Conservation (phyloP, 2,329 filamentous ascomycete species). For the Fusarium irregulare region DNA sequence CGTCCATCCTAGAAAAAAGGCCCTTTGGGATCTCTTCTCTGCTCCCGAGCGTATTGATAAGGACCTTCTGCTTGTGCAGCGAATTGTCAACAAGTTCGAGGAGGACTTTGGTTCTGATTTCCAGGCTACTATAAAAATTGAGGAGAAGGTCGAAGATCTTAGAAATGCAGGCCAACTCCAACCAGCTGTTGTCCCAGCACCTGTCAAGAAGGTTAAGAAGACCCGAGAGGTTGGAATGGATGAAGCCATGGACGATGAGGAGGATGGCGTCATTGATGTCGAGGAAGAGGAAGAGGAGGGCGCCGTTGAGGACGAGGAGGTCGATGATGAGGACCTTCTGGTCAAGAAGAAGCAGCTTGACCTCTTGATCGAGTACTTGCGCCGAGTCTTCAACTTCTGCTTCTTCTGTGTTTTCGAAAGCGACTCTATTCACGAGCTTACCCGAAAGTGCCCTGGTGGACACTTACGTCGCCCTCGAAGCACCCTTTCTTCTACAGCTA, state of each 20-base stretch:
- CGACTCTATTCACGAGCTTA: slow-evolving; percentile 95
- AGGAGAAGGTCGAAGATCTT: slow-evolving; percentile 86
- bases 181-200: slow-evolving; percentile 65
- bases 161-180: slow-evolving; percentile 81
- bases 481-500: slow-evolving; percentile 84
- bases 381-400: slow-evolving; percentile 97
- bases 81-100: slow-evolving; percentile 86
- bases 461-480: slow-evolving; percentile 91
- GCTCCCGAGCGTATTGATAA: slow-evolving; percentile 92
- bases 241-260: slow-evolving; percentile 72
- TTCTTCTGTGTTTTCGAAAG: slow-evolving; percentile 99
- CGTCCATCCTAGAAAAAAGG: slow-evolving; percentile 88
- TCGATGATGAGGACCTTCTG: slow-evolving; percentile 89
- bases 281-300: slow-evolving; percentile 82
- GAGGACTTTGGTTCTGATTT: slow-evolving; percentile 81
- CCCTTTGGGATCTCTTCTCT: slow-evolving; percentile 95
- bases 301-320: slow-evolving; percentile 83
- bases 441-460: slow-evolving; percentile 95
- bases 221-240: slow-evolving; percentile 70
- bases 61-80: slow-evolving; percentile 84
- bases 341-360: slow-evolving; percentile 97
- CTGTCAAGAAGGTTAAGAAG: slow-evolving; percentile 70
- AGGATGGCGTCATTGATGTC: slow-evolving; percentile 74
- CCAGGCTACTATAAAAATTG: slow-evolving; percentile 82
- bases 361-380: slow-evolving; percentile 93